These are phyloP conservation scores for Aspergillus amoenus DNA, from an alignment of 2,329 filamentous ascomycete genomes.

Conservation along the genomic window DNA sequence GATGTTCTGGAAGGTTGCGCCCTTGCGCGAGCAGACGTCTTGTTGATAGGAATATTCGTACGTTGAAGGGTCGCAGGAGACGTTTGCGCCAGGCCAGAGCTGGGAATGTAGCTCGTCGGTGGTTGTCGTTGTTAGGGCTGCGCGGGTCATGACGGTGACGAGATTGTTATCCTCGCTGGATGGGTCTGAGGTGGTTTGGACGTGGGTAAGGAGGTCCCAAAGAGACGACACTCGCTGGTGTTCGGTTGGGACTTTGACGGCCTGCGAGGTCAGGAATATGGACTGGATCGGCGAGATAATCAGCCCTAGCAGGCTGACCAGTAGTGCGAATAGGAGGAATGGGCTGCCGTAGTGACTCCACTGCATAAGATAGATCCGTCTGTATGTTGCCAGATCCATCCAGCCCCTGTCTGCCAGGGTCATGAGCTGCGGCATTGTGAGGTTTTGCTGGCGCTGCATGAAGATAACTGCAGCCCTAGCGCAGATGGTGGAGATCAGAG, in stretches of 20 bases:
- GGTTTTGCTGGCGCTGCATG: slow-evolving; percentile 20
- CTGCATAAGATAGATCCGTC: slow-evolving; percentile 7
- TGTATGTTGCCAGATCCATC: slow-evolving; percentile 14
- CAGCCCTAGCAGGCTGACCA: slow-evolving; percentile 19
- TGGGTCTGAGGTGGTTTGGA: background rate
- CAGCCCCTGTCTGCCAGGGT: slow-evolving; percentile 24
- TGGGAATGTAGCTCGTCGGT: slow-evolving; percentile 3
- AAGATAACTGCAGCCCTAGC: slow-evolving; percentile 24
- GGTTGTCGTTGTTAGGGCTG: background rate
- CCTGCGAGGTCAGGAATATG: slow-evolving; percentile 15
- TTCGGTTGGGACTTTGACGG: background rate
- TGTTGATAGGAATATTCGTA: background rate
- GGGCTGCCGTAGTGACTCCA: slow-evolving; percentile 20
- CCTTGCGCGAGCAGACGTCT: background rate
- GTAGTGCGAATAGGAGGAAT: slow-evolving; percentile 22
- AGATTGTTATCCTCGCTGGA: background rate
- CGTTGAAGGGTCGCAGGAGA: background rate
- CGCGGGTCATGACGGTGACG: background rate
- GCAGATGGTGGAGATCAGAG: slow-evolving; percentile 24
- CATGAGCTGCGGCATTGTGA: slow-evolving; percentile 22
- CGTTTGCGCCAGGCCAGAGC: slow-evolving; percentile 9
- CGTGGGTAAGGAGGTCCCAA: background rate
- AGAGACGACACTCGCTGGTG: background rate
- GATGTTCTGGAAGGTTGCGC: slow-evolving; percentile 4
- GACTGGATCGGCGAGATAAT: slow-evolving; percentile 26